Conservation (phyloP, 352 stramenopile species). For the Phytophthora hibernalis region DNA sequence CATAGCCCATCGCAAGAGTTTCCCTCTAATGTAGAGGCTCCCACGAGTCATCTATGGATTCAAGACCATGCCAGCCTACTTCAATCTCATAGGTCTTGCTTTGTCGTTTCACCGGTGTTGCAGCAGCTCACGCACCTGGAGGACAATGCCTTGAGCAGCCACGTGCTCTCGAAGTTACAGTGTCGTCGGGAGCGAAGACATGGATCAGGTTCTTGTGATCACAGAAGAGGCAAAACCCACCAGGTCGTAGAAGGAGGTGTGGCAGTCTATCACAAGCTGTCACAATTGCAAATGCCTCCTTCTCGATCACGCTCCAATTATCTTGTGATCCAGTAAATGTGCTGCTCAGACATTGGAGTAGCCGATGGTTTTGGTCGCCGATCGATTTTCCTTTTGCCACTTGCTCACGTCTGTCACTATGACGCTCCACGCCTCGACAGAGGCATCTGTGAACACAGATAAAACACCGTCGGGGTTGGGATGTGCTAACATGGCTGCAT, state of each 20-base stretch:
- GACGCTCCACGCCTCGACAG: not conserved
- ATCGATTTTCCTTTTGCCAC: not conserved
- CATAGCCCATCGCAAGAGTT: slow-evolving; percentile 12
- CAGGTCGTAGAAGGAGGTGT: slow-evolving; percentile 16
- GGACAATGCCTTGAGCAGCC: too few species aligned
- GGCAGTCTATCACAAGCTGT: slow-evolving; percentile 19
- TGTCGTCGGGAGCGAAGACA: slow-evolving; percentile 7
- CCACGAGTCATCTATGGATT: too few species aligned
- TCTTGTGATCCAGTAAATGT: not conserved
- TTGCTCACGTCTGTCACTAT: slow-evolving; percentile 13
- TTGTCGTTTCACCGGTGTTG: too few species aligned
- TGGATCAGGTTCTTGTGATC: slow-evolving; percentile 12
- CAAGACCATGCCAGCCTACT: too few species aligned
- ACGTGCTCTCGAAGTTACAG: too few species aligned
- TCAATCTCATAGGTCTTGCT: too few species aligned
- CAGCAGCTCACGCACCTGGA: too few species aligned
- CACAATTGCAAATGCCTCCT: slow-evolving; percentile 22
- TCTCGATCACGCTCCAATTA: slow-evolving; percentile 13
- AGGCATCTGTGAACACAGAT: slow-evolving; percentile 12
- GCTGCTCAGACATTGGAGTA: not conserved
- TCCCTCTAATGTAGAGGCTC: slow-evolving; percentile 6
- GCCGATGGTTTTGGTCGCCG: not conserved
- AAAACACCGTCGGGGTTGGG: slow-evolving; percentile 1
- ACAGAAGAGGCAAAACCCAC: slow-evolving; percentile 9
- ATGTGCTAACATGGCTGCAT: slow-evolving; percentile 1